Evolutionary conservation across 2,329 filamentous ascomycete species (phyloP).

Genomic region (Fusarium foetens): DNA sequence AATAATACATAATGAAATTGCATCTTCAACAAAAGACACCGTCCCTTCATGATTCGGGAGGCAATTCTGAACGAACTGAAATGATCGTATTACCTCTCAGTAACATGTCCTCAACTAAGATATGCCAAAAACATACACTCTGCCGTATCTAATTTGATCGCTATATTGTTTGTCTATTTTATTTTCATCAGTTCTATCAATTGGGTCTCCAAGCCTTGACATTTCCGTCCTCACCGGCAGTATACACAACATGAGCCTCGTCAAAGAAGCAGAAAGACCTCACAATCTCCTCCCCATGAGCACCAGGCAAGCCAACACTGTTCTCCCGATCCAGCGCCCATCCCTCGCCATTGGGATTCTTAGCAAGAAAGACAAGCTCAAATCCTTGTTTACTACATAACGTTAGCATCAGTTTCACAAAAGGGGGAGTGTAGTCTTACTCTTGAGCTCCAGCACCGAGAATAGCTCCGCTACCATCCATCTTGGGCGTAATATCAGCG

Average conservation of each 20-base stretch:
- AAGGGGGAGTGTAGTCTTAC: constrained; percentile 59
- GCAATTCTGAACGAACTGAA: neutral
- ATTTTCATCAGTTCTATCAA: neutral
- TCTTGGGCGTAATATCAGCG: constrained; percentile 71
- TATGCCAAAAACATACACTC: too few species aligned
- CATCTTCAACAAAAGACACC: neutral
- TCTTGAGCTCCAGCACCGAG: constrained; percentile 75
- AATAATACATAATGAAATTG: neutral
- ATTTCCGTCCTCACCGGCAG: constrained; percentile 67
- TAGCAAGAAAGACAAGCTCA: constrained; percentile 68
- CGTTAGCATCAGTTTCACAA: constrained; percentile 34
- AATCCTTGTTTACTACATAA: constrained; percentile 63
- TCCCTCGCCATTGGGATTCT: constrained; percentile 49
- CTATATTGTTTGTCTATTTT: neutral
- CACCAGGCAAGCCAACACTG: constrained; percentile 69
- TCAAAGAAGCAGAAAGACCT: constrained; percentile 73
- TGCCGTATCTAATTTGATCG: neutral
- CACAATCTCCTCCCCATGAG: constrained; percentile 72
- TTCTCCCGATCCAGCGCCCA: constrained; percentile 67
- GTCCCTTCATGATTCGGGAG: neutral
- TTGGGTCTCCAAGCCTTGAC: constrained; percentile 65
- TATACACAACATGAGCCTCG: constrained; percentile 67
- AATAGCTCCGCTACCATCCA: constrained; percentile 66
- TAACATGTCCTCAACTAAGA: too few species aligned
- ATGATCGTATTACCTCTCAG: neutral